Evolutionary conservation across 2,329 filamentous ascomycete genomes (phyloP).

Genomic region (Hansfordia pulvinata): DNA sequence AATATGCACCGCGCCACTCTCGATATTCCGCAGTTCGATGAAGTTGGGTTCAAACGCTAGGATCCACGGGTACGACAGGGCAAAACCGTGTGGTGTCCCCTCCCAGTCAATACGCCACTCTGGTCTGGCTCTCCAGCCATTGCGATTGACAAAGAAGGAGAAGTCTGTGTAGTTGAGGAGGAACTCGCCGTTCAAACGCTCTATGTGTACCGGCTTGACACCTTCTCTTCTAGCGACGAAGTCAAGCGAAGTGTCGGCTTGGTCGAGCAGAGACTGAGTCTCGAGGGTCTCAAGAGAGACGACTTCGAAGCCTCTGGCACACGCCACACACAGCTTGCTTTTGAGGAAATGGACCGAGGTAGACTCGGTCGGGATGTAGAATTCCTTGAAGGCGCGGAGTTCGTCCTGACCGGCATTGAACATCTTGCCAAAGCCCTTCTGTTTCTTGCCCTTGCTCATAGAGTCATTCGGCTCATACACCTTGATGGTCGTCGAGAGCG

Average conservation of each 20-base stretch:
- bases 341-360: conserved; percentile 96
- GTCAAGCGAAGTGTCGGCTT: conserved; percentile 94
- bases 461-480: conserved; percentile 98
- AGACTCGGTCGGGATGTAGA: conserved; percentile 97
- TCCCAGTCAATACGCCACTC: conserved; percentile 99
- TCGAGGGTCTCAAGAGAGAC: conserved; percentile 96
- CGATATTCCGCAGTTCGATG: conserved; percentile 90
- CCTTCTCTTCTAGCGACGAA: conserved; percentile 91
- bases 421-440: conserved; percentile 91
- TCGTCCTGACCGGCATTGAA: conserved; percentile 88
- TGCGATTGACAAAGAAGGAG: conserved; percentile 97
- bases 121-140: conserved; percentile 88
- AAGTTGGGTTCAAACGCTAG: conserved; percentile 95
- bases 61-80: conserved; percentile 92
- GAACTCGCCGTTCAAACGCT: conserved; percentile 93
- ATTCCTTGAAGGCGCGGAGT: conserved; percentile 94
- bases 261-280: conserved; percentile 90
- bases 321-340: conserved; percentile 92
- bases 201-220: conserved; percentile 91
- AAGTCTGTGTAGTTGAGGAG: conserved; percentile 97
- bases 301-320: conserved; percentile 90
- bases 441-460: conserved; percentile 86
- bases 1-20: conserved; percentile 89
- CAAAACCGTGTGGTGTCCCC: conserved; percentile 81
- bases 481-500: conserved; percentile 91